Conservation (phyloP, 1,139 yeast species). For the Magnusiomyces sp. region DNA sequence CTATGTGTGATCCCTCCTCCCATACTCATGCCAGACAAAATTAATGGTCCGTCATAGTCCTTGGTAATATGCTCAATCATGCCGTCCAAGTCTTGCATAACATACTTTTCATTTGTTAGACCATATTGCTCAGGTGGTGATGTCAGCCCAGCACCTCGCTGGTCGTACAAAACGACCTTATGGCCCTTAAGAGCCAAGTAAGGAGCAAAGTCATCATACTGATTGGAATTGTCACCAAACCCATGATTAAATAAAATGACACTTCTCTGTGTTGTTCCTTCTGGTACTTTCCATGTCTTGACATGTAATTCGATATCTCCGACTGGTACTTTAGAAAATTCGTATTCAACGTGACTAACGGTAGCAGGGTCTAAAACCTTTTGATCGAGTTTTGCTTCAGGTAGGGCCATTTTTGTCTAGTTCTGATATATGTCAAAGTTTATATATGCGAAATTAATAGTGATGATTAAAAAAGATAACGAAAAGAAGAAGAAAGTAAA, state of each 20-base stretch:
- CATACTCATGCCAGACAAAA: conserved; percentile 84
- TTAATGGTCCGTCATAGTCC: conserved; percentile 31
- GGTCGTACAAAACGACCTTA: conserved; percentile 72
- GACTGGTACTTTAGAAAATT: background rate
- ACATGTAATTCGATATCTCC: conserved; percentile 19
- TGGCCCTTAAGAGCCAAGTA: conserved; percentile 51
- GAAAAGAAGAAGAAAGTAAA: too few relatives aligned
- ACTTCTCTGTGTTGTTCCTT: conserved; percentile 39
- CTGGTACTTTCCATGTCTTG: conserved; percentile 19
- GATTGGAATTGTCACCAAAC: conserved; percentile 52
- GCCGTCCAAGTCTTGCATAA: conserved; percentile 61
- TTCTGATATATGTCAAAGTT: too few relatives aligned
- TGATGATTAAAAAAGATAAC: too few relatives aligned
- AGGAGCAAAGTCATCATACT: conserved; percentile 53
- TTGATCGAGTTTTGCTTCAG: too few relatives aligned
- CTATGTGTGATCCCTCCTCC: conserved; percentile 81
- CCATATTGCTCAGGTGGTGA: conserved; percentile 48
- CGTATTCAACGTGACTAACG: too few relatives aligned
- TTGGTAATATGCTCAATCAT: conserved; percentile 35
- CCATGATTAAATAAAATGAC: conserved; percentile 60
- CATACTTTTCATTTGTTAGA: conserved; percentile 51
- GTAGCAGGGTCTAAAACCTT: too few relatives aligned
- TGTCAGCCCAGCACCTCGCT: conserved; percentile 82
- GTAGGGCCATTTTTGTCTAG: too few relatives aligned
- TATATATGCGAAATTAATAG: too few relatives aligned